Conservation (phyloP, 768 basidiomycete genomes). For the Macrocybe gigantea region DNA sequence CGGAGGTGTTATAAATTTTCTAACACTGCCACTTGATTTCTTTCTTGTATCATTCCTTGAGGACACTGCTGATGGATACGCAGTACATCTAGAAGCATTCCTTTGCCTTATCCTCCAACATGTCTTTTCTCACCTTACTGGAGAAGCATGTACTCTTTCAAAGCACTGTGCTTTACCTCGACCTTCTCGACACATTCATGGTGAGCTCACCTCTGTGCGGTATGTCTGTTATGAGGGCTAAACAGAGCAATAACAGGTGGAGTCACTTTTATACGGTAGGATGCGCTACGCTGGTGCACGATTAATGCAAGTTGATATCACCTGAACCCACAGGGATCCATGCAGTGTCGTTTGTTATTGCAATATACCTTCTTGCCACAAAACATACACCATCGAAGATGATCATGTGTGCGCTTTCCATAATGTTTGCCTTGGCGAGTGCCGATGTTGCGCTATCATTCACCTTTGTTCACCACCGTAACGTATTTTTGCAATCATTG, state of each 20-base stretch:
- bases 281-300: not conserved
- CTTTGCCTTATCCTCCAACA: too few relatives aligned
- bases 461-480: conserved; percentile 19
- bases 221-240: too few relatives aligned
- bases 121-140: too few relatives aligned
- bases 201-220: too few relatives aligned
- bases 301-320: not conserved
- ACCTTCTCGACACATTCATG: too few relatives aligned
- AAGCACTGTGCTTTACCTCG: too few relatives aligned
- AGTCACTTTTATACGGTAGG: not conserved
- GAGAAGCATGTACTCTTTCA: too few relatives aligned
- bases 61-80: too few relatives aligned
- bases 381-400: conserved; percentile 18
- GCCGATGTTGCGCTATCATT: conserved; percentile 27
- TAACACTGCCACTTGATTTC: too few relatives aligned
- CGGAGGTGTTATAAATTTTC: too few relatives aligned
- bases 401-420: conserved; percentile 21
- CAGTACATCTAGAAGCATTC: too few relatives aligned
- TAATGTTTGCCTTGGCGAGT: conserved; percentile 30
- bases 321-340: conserved; percentile 23
- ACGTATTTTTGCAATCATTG: conserved; percentile 1
- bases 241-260: not conserved
- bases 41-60: too few relatives aligned
- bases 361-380: conserved; percentile 25
- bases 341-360: conserved; percentile 27